Conservation (phyloP, 768 basidiomycete species). For the Chalciporus sphaerocephalus region DNA sequence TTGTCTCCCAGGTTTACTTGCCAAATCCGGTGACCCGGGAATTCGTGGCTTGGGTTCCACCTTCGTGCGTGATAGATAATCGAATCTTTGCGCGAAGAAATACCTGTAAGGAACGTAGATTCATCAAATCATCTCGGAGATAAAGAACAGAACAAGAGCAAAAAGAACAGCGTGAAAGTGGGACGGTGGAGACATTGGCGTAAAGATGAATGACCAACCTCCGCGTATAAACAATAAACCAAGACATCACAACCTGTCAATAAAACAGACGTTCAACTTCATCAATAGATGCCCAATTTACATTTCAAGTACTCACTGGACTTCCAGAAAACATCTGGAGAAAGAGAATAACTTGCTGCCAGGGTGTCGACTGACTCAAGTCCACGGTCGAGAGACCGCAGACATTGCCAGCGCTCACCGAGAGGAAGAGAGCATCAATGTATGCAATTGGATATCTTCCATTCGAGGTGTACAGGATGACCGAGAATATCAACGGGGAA, state of each 20-base stretch:
- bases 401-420: slow-evolving; percentile 72
- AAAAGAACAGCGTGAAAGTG: no score
- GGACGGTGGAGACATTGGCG: no score
- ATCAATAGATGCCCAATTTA: no score
- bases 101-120: slow-evolving; percentile 39
- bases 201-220: no score
- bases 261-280: no score
- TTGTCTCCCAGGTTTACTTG: slow-evolving; percentile 11
- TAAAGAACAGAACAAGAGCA: no score
- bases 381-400: slow-evolving; percentile 73
- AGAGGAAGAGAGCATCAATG: slow-evolving; percentile 75
- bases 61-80: slow-evolving; percentile 48
- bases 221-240: slow-evolving; percentile 78
- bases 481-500: slow-evolving; percentile 76
- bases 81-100: slow-evolving; percentile 69
- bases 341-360: slow-evolving; percentile 69
- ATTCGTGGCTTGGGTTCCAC: slow-evolving; percentile 27
- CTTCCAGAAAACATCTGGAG: slow-evolving; percentile 75
- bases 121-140: neutral
- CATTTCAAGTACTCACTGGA: slow-evolving; percentile 58
- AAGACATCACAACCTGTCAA: slow-evolving; percentile 68
- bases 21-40: slow-evolving; percentile 20
- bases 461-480: slow-evolving; percentile 80
- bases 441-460: slow-evolving; percentile 66
- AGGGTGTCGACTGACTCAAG: slow-evolving; percentile 60